Base-by-base conservation (phyloP, 805 yeast genomes). In the Metschnikowia picachoensis region DNA sequence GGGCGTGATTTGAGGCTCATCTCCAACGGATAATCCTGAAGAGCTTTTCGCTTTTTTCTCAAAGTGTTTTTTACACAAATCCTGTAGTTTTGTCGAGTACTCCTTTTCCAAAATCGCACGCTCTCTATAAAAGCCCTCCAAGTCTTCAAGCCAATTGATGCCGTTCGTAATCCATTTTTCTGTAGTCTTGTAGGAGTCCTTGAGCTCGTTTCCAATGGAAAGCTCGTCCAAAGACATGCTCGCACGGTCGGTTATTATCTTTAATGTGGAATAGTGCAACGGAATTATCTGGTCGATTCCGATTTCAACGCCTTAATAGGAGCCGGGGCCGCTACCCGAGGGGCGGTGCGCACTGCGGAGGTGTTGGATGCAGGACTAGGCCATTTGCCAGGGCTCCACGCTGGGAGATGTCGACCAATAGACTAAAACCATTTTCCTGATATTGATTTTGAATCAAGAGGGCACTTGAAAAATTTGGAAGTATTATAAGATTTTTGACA, bases 1-100 rank as follows among this genome's bases (percentile, higher is more conserved):
- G 0, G 99, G 98, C 0, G 99, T 94, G 36, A 87, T 78, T 35
- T 82, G 77, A 0, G 99, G 99, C 14, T 79, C 78, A 49, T 88
- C 96, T 25, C 99, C 99, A 2, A 94, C 99, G 37, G 91, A 80
- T 28, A 94, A 65, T 12, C 68, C 62, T 0, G 92, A 79, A 10
- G 88, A 73, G 14, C 74, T 65, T 52, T 80, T 80, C 39, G 95
- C 85, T 61, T 91, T 90, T 64, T 80, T 85, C 48, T 82, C 83
- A 56, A 88, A 82, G 51, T 82, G 86, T 49, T 82, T 87, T 42
- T 80, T 67, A 37, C 88, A 75, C 48, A 94, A 66, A 9, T 76
- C 76, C 43, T 78, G 73, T 46, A 94, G 70, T 53, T 81, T 85
- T 14, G 73, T 68, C 10, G 96, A 75, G 58, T 92, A 90, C 56